Base-by-base conservation (phyloP, 1,284 basidiomycete genomes). In the Peniophora sp. region DNA sequence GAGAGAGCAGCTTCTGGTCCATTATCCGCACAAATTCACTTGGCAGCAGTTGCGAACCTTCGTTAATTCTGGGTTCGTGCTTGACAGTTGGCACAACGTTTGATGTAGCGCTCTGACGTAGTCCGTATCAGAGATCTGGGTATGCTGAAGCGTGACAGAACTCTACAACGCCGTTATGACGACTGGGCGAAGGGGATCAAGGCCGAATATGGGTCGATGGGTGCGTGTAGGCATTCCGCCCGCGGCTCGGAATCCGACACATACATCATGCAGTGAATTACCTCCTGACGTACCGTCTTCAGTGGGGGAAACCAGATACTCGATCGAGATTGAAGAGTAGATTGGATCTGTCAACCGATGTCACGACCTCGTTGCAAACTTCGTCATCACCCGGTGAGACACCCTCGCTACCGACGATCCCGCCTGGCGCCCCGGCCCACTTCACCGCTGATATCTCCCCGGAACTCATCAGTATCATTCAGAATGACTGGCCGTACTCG, bases 401-500 rank as follows among this genome's bases (percentile, higher is more conserved):
- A 47, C 24, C 43, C 34, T 22, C 24, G 34, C 53, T 35, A 24
- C 48, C 15, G 49, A 47, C 54, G 53, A 35, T 64, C 64, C 14
- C 56, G 54, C 15, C 59, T 66, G n/a, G 64, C 24, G 56, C 68
- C 34, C 73, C 78, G 17, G 60, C 68, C 17, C 85, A 86, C 62
- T 90, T 91, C 62, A 81, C 72, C 27, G 75, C 76, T 5, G 73
- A 83, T 56, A 79, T 78, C 11, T 75, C 82, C 1, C 58, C 72
- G 5, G 68, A 78, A 36, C 70, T 79, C 49, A 70, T 88, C 56
- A 86, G 81, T 59, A 81, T 91, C 54, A 85, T 85, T 49, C 81
- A 73, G 60, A 91, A 91, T 58, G 87, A 89, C 60, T 91, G 88
- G 88, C 88, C 88, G 0, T 91, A 91, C 64, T 88, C 85, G 23